Base-by-base conservation (phyloP, 805 yeast species). In the Metschnikowia orientalis region DNA sequence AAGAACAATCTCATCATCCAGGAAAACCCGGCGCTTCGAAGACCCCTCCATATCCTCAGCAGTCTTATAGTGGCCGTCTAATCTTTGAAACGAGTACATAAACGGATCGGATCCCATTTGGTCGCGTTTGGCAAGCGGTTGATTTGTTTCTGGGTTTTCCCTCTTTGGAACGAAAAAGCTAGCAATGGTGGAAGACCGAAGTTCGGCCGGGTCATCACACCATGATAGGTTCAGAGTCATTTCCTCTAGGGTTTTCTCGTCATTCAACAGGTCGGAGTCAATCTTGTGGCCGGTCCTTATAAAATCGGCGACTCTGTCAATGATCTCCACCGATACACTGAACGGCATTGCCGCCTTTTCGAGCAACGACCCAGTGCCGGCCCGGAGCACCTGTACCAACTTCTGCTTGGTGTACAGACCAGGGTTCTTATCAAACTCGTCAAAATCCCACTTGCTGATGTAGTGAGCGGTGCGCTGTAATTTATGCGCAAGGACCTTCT, bases 61-160 rank as follows among this genome's bases (percentile, higher is more conserved):
- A 6, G 5, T 10, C 11, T 7, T n/a, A 4, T 22, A 19, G 11
- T 33, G 35, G 7, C 14, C 18, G 18, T 44, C 48, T 8, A 37
- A 21, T 18, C 48, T 26, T 28, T 37, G 39, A 19, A 42, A 42
- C 5, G 46, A 26, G 21, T 42, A 40, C 1, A 26, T 6, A 24
- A 27, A 24, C 3, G 29, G 14, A 11, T 29, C 27, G n/a, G 17
- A n/a, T 4, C 21, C 32, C 6, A 20, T 5, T 5, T 20, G 11
- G 3, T 20, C 23, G 11, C 31, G 12, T 14, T 28, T 28, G 5
- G 9, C 25, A 17, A 28, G 21, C n/a, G n/a, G n/a, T n/a, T n/a
- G n/a, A 3, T 20, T 23, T 3, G 20, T 5, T 11, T 14, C 25
- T 8, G 11, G 11, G 23, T 12, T 12, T 5, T 18, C 11, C 15